Base-by-base conservation (phyloP, 495 filamentous ascomycete species). In the Tricharina praecox region DNA sequence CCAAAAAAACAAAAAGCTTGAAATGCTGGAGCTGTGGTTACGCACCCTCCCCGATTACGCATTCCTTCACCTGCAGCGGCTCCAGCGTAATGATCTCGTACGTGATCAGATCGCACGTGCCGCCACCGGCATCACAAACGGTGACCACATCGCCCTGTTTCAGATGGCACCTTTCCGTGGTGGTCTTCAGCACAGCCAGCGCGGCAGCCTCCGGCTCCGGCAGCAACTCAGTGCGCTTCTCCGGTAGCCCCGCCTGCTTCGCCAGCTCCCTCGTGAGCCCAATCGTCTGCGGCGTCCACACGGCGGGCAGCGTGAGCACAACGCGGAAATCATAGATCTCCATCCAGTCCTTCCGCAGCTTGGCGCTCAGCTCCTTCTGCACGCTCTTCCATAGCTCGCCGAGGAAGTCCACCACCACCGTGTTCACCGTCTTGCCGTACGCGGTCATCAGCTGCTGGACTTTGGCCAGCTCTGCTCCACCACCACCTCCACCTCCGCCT, bases 41-140 rank as follows among this genome's bases (percentile, higher is more conserved):
- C n/a, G n/a, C n/a, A n/a, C n/a, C n/a, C n/a, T n/a, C 37, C 13
- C 37, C 37, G 3, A 19, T 40, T 15, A 40, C 37, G 7, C 37
- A 16, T 40, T 40, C 37, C 37, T 40, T 40, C 7, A 40, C 37
- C 21, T 21, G 16, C n/a, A 40, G 18, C 10, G 37, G 37, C 11
- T 40, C 10, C 20, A 40, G 10, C 20, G 37, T 16, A 10, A 40
- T 16, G 18, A 40, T 40, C 20, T 40, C 37, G 37, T 40, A 40
- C 21, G 37, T 40, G 37, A 40, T 40, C 10, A 40, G 37, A 21
- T 40, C 37, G 18, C 37, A 40, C 11, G 37, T 40, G 16, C 37
- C 37, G 10, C 37, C 37, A 40, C 37, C 37, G 16, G 37, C 37
- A 20, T 40, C 37, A 20, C 37, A 40, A 18, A 40, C 37, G n/a